Conservation (phyloP, 257 asterid species). For the Echium plantagineum region DNA sequence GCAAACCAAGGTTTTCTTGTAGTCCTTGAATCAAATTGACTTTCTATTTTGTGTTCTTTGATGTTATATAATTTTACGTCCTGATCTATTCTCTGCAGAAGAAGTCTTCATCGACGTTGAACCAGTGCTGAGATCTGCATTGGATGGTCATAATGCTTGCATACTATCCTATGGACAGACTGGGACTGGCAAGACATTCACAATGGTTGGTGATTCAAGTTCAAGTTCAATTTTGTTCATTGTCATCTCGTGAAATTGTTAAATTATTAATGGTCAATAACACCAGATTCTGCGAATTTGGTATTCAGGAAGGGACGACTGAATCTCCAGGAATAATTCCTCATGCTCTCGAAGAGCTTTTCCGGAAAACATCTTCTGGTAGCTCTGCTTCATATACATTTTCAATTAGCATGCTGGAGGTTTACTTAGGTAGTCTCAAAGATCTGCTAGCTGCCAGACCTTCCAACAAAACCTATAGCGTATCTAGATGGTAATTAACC, state of each 20-base stretch:
- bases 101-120: conserved; percentile 34
- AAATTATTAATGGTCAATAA: neutral
- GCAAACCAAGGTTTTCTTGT: conserved; percentile 30
- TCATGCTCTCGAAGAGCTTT: conserved; percentile 24
- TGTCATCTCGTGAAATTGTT: neutral
- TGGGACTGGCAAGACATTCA: conserved; percentile 37
- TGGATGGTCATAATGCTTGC: conserved; percentile 37
- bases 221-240: neutral
- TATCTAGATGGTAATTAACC: conserved; percentile 27
- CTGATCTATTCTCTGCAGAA: conserved; percentile 18
- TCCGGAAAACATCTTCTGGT: conserved; percentile 20
- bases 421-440: conserved; percentile 30
- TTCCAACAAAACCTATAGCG: conserved; percentile 14
- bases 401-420: conserved; percentile 41
- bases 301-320: conserved; percentile 26
- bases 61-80: conserved; percentile 4
- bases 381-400: conserved; percentile 17
- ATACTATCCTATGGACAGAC: conserved; percentile 39
- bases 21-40: neutral
- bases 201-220: conserved; percentile 27
- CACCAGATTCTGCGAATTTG: neutral
- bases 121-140: conserved; percentile 41
- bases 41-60: conserved; percentile 1
- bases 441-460: conserved; percentile 35
- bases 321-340: conserved; percentile 31